Conservation (phyloP, 169 alveolate genomes). For the Eimeria necatrix region DNA sequence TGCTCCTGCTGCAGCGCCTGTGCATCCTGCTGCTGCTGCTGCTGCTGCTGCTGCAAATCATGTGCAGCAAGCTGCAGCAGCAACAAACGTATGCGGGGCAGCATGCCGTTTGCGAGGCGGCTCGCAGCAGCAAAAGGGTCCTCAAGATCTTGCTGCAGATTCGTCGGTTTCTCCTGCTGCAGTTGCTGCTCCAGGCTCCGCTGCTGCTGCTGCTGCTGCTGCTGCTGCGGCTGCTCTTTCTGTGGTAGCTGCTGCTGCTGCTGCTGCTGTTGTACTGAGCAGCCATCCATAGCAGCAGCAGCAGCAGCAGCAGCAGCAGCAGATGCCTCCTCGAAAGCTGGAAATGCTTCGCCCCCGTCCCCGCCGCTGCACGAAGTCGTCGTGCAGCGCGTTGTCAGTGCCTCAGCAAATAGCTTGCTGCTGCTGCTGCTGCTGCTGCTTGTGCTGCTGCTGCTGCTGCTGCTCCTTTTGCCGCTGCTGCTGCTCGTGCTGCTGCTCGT, state of each 20-base stretch:
- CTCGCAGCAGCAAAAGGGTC: not conserved
- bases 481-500: not conserved
- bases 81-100: conserved; percentile 58
- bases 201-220: conserved; percentile 57
- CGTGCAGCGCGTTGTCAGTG: conserved; percentile 41
- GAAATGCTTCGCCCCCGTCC: conserved; percentile 30
- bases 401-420: not conserved
- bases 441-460: conserved; percentile 28
- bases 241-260: conserved; percentile 19
- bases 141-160: too few relatives aligned
- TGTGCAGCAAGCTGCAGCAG: conserved; percentile 39
- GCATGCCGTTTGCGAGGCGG: conserved; percentile 17
- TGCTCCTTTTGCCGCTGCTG: not conserved
- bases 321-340: not conserved
- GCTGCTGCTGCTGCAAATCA: conserved; percentile 55
- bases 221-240: not conserved
- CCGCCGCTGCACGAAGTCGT: conserved; percentile 62
- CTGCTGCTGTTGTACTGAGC: conserved; percentile 12
- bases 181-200: conserved; percentile 47
- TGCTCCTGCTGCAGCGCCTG: not conserved
- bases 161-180: too few relatives aligned
- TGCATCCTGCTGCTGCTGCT: conserved; percentile 57
- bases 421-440: conserved; percentile 53
- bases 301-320: conserved; percentile 50
- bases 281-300: not conserved